Conservation (phyloP, 2,329 filamentous ascomycete genomes). For the Fusarium sambucinum region DNA sequence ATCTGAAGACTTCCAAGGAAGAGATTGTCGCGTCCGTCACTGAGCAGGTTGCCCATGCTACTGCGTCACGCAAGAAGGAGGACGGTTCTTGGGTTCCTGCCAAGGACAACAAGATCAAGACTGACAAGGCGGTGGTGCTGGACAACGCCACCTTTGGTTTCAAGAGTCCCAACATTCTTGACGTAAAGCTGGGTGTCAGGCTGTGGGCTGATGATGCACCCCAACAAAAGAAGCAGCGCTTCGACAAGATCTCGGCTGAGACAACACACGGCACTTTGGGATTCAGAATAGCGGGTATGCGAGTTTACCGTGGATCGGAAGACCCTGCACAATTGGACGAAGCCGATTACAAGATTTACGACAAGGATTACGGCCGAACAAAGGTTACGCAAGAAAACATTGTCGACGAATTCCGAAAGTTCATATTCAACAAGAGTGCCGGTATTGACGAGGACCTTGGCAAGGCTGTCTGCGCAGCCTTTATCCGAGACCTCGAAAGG, state of each 20-base stretch:
- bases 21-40: conserved; percentile 52
- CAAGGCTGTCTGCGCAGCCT: conserved; percentile 66
- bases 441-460: conserved; percentile 70
- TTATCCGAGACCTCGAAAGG: conserved; percentile 64
- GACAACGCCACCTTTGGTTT: conserved; percentile 88
- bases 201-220: conserved; percentile 85
- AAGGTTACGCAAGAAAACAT: conserved; percentile 67
- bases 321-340: conserved; percentile 64
- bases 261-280: conserved; percentile 72
- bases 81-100: conserved; percentile 61
- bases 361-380: conserved; percentile 71
- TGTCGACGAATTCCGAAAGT: conserved; percentile 65
- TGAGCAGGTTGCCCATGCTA: conserved; percentile 49
- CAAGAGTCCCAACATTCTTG: conserved; percentile 86
- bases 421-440: conserved; percentile 69
- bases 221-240: conserved; percentile 68
- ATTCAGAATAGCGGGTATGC: conserved; percentile 75
- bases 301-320: conserved; percentile 69
- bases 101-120: conserved; percentile 73
- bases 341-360: conserved; percentile 70
- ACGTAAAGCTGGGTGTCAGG: conserved; percentile 88
- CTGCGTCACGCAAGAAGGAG: conserved; percentile 31
- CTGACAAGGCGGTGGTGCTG: conserved; percentile 83
- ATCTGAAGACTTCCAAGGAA: conserved; percentile 51
- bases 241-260: conserved; percentile 68